Evolutionary conservation across 768 basidiomycete genomes (phyloP).

Genomic region (Boletus sensibilis): DNA sequence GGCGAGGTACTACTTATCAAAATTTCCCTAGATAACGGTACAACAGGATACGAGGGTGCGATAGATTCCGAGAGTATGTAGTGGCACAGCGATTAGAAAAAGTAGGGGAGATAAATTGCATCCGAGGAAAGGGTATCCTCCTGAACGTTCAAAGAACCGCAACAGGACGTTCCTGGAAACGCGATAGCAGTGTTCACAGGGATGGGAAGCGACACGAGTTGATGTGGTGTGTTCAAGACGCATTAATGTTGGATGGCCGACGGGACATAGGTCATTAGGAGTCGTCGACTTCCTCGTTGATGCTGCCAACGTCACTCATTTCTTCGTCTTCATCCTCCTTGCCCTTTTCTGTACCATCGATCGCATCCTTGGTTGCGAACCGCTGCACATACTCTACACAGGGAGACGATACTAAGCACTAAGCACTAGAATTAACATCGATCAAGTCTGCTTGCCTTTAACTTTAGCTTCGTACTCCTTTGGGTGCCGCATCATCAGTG

Average conservation of each 20-base stretch:
- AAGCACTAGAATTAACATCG: background rate
- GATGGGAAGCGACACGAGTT: constrained; percentile 5
- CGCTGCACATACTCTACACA: constrained; percentile 90
- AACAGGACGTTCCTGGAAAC: constrained; percentile 16
- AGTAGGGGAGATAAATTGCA: constrained; percentile 14
- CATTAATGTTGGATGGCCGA: background rate
- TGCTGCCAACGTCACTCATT: constrained; percentile 85
- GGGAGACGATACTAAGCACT: constrained; percentile 1
- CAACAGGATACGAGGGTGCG: constrained; percentile 22
- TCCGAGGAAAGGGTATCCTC: constrained; percentile 30
- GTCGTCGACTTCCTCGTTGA: constrained; percentile 60
- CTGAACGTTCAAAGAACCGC: constrained; percentile 17
- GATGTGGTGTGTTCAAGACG: constrained; percentile 13
- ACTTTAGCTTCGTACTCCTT: constrained; percentile 95
- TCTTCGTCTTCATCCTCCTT: constrained; percentile 76
- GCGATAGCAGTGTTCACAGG: constrained; percentile 15
- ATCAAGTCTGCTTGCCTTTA: constrained; percentile 56
- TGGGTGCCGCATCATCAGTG: constrained; percentile 94
- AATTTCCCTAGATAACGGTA: constrained; percentile 32
- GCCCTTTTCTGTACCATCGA: constrained; percentile 65
- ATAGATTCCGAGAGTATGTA: constrained; percentile 26
- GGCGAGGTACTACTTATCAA: constrained; percentile 18
- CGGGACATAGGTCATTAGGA: constrained; percentile 27
- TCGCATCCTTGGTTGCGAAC: constrained; percentile 88
- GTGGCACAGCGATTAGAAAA: constrained; percentile 22